Base-by-base conservation (phyloP, 768 basidiomycete species). In the Podaxis mareebaensis region DNA sequence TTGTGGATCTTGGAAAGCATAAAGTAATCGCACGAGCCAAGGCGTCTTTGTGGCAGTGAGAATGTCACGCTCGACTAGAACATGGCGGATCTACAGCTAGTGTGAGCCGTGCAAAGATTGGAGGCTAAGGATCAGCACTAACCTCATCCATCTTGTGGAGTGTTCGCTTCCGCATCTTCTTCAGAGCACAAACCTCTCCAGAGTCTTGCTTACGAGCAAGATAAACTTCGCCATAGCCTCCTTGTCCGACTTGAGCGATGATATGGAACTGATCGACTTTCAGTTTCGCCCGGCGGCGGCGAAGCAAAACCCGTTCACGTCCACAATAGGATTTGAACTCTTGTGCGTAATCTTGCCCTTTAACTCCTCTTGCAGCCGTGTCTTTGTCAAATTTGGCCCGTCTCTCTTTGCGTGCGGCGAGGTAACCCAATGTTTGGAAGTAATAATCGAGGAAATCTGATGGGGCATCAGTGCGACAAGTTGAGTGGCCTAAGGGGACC, bases 71-170 rank as follows among this genome's bases (percentile, higher is more conserved):
- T 99, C 97, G 36, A 98, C 93, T 22, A 99, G 86, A 53, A 99
- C 95, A 72, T 99, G 97, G n/a, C 95, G 91, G 70, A 99, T 89
- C 93, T 95, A 66, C 60, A 38, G 55, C 10, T 61, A 60, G 60
- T 61, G 0, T 44, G 11, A 60, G 24, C 59, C 28, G 53, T 17
- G 33, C 13, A 42, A 48, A 24, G n/a, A 48, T 17, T n/a, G 40
- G 56, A 20, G 22, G 39, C 13, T 30, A 22, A 55, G 13, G 17
- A 38, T 15, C 44, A 13, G 36, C 6, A 62, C 78, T 28, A 60
- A 92, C 95, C 85, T 99, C 97, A 68, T 98, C 96, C 97, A 98
- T 98, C 82, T 99, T 99, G 71, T 90, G 90, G 48, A 99, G 70
- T 0, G 95, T 98, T 24, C 90, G 84, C 76, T 99, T 99, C 69